Percentiles rank a stretch among this genome's conserved stretches.
Conservation (phyloP, 768 basidiomycete species). For the Russula abietina region DNA sequence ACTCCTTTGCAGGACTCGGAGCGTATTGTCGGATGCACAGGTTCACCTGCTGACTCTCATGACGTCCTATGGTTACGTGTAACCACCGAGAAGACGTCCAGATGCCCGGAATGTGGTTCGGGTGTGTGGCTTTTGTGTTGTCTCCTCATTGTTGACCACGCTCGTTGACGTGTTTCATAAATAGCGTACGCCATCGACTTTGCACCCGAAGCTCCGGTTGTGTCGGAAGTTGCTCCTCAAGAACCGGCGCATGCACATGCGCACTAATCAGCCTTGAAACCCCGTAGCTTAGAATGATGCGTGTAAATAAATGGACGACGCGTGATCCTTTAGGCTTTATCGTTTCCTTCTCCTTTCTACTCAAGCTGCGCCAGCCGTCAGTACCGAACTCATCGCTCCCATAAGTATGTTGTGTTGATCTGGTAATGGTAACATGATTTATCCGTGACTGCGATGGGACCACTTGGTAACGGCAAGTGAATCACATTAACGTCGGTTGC, state of each 20-base stretch:
- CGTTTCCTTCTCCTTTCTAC: neutral
- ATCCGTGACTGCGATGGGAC: neutral
- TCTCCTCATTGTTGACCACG: neutral
- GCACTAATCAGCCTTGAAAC: conserved; percentile 5
- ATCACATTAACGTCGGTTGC: neutral
- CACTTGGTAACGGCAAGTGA: neutral
- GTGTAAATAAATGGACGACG: conserved; percentile 12
- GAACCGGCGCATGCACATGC: conserved; percentile 18
- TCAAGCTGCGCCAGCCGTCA: no score
- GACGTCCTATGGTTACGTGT: conserved; percentile 82
- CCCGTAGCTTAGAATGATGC: conserved; percentile 12
- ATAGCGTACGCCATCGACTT: conserved; percentile 71
- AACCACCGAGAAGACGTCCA: conserved; percentile 56
- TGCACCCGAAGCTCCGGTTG: conserved; percentile 1
- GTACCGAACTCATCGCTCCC: neutral
- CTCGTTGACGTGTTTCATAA: conserved; percentile 9
- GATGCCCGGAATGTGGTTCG: conserved; percentile 92
- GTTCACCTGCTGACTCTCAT: conserved; percentile 91
- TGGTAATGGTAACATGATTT: neutral
- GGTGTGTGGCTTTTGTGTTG: conserved; percentile 45
- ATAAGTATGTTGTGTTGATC: neutral
- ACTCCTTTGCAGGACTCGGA: conserved; percentile 52
- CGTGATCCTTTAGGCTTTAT: neutral
- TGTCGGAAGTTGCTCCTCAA: conserved; percentile 22
- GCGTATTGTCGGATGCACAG: conserved; percentile 91